These are phyloP conservation scores for Silene coronaria DNA, from an alignment of 179 eudicot species.

Conservation along the genomic window DNA sequence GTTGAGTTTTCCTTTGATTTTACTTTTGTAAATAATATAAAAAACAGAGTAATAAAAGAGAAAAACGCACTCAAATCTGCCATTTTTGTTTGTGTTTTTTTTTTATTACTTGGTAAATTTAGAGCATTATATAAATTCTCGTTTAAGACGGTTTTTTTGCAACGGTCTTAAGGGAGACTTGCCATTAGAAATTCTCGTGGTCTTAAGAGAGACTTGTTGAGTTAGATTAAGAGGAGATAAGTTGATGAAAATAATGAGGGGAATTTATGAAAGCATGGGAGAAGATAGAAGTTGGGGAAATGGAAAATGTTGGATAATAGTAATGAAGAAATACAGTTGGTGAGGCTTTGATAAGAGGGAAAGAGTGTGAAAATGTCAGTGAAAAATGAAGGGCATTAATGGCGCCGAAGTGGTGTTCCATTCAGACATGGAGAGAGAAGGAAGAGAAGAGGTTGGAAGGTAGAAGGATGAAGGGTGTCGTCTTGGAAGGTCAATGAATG, in stretches of 20 bases:
- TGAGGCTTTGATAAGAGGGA: not conserved
- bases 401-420: conserved; percentile 31
- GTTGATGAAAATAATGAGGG: not conserved
- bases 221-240: not conserved
- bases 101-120: not conserved
- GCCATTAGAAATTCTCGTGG: too few species aligned
- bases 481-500: conserved; percentile 1
- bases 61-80: conserved; percentile 4
- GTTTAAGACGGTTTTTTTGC: too few species aligned
- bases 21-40: not conserved
- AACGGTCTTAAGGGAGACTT: too few species aligned
- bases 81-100: conserved; percentile 13
- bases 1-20: conserved; percentile 14
- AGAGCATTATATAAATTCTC: not conserved
- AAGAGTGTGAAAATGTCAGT: not conserved
- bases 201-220: too few species aligned
- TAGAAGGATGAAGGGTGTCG: conserved; percentile 7
- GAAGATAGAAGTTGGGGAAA: not conserved
- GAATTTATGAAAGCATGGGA: conserved; percentile 9
- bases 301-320: too few species aligned
- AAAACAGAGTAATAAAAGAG: conserved; percentile 21
- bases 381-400: conserved; percentile 23
- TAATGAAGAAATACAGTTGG: not conserved
- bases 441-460: conserved; percentile 4
- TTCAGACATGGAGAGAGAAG: conserved; percentile 32